phyloP scores from a whole-genome alignment of 805 yeast species.

The Millerozyma acaciae region DNA sequence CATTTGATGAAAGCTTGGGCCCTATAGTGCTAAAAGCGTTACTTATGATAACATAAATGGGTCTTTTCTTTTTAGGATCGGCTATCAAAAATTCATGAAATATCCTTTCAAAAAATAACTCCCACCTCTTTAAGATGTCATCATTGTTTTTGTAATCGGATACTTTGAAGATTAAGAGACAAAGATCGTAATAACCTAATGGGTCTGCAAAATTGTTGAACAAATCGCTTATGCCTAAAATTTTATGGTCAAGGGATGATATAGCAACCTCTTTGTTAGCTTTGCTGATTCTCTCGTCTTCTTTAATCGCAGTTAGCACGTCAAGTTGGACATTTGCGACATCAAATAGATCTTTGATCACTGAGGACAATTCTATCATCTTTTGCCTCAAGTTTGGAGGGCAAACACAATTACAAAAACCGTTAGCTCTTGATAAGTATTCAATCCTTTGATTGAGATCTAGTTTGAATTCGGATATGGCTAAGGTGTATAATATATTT shows the following conservation, averaged over 20 bases:
- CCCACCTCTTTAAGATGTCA: slow-evolving; percentile 81
- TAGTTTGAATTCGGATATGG: slow-evolving; percentile 69
- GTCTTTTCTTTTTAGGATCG: slow-evolving; percentile 22
- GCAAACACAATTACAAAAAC: slow-evolving; percentile 82
- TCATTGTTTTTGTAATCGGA: slow-evolving; percentile 84
- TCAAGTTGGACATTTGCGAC: slow-evolving; percentile 85
- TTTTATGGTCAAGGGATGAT: slow-evolving; percentile 54
- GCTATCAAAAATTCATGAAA: slow-evolving; percentile 28
- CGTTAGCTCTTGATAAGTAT: slow-evolving; percentile 85
- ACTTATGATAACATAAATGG: slow-evolving; percentile 35
- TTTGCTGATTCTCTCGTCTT: slow-evolving; percentile 47
- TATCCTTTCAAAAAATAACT: slow-evolving; percentile 55
- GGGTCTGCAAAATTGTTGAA: slow-evolving; percentile 87
- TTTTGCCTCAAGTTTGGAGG: slow-evolving; percentile 74
- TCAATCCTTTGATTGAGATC: slow-evolving; percentile 75
- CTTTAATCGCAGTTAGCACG: slow-evolving; percentile 44
- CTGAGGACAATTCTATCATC: slow-evolving; percentile 63
- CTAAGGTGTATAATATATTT: slow-evolving; percentile 61
- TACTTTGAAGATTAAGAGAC: slow-evolving; percentile 71
- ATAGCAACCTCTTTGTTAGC: slow-evolving; percentile 50
- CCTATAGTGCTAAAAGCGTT: slow-evolving; percentile 52
- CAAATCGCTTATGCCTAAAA: slow-evolving; percentile 70
- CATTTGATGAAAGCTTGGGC: slow-evolving; percentile 59
- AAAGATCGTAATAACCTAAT: slow-evolving; percentile 78
- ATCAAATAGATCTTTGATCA: slow-evolving; percentile 75